phyloP scores from a whole-genome alignment of 352 stramenopile species.

The Globisporangium spinosum region DNA sequence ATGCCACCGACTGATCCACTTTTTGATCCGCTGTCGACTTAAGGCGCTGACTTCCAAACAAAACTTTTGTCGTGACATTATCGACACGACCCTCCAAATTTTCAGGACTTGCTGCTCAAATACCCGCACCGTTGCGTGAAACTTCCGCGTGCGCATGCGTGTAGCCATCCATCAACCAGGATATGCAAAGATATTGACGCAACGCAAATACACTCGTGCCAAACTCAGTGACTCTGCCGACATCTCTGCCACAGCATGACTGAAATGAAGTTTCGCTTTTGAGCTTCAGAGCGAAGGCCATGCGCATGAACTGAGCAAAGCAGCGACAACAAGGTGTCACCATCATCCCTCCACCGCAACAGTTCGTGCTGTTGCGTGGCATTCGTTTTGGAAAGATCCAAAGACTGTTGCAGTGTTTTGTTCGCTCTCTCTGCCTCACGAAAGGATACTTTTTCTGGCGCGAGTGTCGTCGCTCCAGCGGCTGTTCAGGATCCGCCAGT shows the following conservation, averaged over 20 bases:
- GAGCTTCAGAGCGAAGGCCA: not conserved
- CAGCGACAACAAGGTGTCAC: not conserved
- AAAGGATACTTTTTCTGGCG: not conserved
- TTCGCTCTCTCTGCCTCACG: not conserved
- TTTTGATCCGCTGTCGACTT: not conserved
- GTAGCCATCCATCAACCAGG: not conserved
- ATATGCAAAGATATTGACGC: not conserved
- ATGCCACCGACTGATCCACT: not conserved
- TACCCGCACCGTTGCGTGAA: not conserved
- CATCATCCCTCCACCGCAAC: not conserved
- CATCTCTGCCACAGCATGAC: no score
- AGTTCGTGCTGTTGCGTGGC: not conserved
- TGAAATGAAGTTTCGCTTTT: no score
- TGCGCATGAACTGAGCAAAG: not conserved
- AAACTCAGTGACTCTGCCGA: not conserved
- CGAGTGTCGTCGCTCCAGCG: not conserved
- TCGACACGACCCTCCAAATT: not conserved
- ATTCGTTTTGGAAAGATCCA: not conserved
- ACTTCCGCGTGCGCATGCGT: not conserved
- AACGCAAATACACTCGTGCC: no score
- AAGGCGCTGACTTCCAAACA: not conserved
- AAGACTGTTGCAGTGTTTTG: not conserved
- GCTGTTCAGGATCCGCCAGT: not conserved
- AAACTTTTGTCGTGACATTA: not conserved
- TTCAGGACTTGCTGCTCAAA: not conserved